Conservation (phyloP, 2,329 filamentous ascomycete genomes). For the Epichloe typhina region DNA sequence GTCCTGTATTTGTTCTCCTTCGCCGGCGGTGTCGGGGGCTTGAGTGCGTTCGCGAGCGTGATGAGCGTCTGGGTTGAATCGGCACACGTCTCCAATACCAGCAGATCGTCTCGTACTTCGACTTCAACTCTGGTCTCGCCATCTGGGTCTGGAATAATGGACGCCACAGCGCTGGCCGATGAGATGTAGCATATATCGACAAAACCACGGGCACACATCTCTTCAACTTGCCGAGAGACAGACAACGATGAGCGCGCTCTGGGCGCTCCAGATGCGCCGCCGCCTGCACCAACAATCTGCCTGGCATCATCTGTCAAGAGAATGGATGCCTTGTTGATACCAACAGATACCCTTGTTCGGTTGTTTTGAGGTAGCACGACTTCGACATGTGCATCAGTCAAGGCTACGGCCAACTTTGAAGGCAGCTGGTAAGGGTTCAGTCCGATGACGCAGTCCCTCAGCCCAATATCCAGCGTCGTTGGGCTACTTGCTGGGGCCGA, state of each 20-base stretch:
- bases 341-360: slow-evolving; percentile 48
- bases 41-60: slow-evolving; percentile 61
- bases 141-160: slow-evolving; percentile 39
- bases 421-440: slow-evolving; percentile 65
- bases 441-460: slow-evolving; percentile 72
- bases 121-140: slow-evolving; percentile 55
- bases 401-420: slow-evolving; percentile 65
- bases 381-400: slow-evolving; percentile 66
- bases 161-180: slow-evolving; percentile 57
- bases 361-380: slow-evolving; percentile 52
- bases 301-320: slow-evolving; percentile 68
- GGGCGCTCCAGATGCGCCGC: slow-evolving; percentile 7
- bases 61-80: slow-evolving; percentile 94
- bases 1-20: slow-evolving; percentile 79
- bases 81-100: slow-evolving; percentile 88
- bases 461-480: slow-evolving; percentile 56
- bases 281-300: slow-evolving; percentile 9
- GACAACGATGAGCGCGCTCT: slow-evolving; percentile 19
- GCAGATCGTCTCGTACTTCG: slow-evolving; percentile 70
- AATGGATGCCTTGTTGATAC: slow-evolving; percentile 68
- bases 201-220: slow-evolving; percentile 55
- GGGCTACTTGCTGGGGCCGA: slow-evolving; percentile 33
- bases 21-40: slow-evolving; percentile 71
- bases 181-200: slow-evolving; percentile 82
- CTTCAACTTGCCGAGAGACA: slow-evolving; percentile 37